Percentiles rank a stretch among this genome's conserved stretches.
Evolutionary conservation across 208 protist genomes (phyloP).

Genomic region (Strigomonas galati): DNA sequence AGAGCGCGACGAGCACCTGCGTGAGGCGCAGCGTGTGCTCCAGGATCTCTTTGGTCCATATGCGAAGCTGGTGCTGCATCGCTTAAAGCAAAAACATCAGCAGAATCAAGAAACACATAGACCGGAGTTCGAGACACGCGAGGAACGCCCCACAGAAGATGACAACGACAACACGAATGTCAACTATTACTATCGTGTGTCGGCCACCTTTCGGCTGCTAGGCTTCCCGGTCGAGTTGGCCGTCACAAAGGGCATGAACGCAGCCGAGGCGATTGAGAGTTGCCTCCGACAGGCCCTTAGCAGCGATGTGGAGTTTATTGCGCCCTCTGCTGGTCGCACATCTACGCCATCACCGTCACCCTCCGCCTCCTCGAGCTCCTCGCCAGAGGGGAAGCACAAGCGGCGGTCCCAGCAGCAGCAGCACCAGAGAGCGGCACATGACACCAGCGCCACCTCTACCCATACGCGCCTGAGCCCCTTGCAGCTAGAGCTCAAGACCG

Average conservation of each 20-base stretch:
- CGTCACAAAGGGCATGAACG: conserved; percentile 36
- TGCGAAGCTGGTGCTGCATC: conserved; percentile 64
- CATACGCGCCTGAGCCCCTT: conserved; percentile 31
- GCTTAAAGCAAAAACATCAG: conserved; percentile 25
- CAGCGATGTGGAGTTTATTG: conserved; percentile 78
- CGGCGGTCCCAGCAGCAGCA: conserved; percentile 13
- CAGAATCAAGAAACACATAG: neutral
- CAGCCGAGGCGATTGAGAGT: conserved; percentile 42
- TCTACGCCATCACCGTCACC: too few relatives aligned
- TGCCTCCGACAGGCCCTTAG: conserved; percentile 69
- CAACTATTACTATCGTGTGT: conserved; percentile 52
- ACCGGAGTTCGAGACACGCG: conserved; percentile 11
- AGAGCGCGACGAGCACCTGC: conserved; percentile 34
- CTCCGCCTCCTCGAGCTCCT: too few relatives aligned
- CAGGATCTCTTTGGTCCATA: conserved; percentile 69
- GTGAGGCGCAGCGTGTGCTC: conserved; percentile 48
- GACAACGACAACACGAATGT: neutral
- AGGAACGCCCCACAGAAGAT: neutral
- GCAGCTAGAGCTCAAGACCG: conserved; percentile 70
- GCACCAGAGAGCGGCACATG: conserved; percentile 8
- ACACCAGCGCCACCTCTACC: neutral
- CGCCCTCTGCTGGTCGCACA: conserved; percentile 8
- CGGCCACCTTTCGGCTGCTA: conserved; percentile 73
- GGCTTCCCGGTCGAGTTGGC: conserved; percentile 85
- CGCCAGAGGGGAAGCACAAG: neutral